These are phyloP conservation scores for Maudiozyma saulgeensis DNA, from an alignment of 805 yeast species.

Conservation along the genomic window DNA sequence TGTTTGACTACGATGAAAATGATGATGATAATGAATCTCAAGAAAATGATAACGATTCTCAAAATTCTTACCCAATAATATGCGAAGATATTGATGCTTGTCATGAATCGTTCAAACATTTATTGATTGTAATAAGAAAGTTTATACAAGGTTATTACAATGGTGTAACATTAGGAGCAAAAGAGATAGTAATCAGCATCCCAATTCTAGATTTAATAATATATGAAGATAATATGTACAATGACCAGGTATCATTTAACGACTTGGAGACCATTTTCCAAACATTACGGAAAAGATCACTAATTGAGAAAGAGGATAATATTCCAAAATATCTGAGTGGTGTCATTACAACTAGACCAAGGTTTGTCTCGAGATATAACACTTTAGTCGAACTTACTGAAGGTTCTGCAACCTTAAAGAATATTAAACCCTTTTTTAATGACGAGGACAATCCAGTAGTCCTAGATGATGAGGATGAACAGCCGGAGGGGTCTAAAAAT, in stretches of 20 bases:
- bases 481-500: conserved; percentile 13
- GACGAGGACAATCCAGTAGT: conserved; percentile 26
- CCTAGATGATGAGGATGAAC: conserved; percentile 23
- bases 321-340: conserved; percentile 16
- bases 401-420: conserved; percentile 23
- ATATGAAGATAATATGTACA: conserved; percentile 28
- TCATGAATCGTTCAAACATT: conserved; percentile 11
- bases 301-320: conserved; percentile 12
- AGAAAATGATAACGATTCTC: conserved; percentile 3
- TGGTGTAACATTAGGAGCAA: conserved; percentile 16
- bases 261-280: conserved; percentile 26
- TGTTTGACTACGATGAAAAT: conserved; percentile 16
- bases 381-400: conserved; percentile 28
- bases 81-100: conserved; percentile 12
- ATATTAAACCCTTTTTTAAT: conserved; percentile 25
- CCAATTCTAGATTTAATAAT: conserved; percentile 24
- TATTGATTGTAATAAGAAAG: conserved; percentile 18
- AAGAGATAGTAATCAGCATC: conserved; percentile 21
- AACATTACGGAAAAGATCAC: conserved; percentile 22
- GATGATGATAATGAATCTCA: conserved; percentile 2
- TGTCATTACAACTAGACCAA: conserved; percentile 14
- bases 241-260: conserved; percentile 23
- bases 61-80: conserved; percentile 11
- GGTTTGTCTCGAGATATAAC: conserved; percentile 29
- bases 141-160: conserved; percentile 20